These are phyloP conservation scores for Backusella mclennaniae DNA, from an alignment of 192 early-diverging fungal species.

Conservation along the genomic window DNA sequence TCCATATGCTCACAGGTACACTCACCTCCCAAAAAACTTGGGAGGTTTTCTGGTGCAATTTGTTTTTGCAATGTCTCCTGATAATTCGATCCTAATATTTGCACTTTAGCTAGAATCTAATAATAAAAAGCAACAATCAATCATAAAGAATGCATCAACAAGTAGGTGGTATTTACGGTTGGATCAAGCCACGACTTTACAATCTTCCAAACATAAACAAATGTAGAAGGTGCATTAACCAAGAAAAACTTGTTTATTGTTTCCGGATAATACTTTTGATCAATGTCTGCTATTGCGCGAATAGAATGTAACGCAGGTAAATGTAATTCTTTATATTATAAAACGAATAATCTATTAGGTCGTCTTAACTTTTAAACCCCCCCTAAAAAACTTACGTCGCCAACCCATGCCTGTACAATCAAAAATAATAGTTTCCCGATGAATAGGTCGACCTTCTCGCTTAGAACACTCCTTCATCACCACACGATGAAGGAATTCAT, in stretches of 20 bases:
- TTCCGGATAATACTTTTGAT: conserved; percentile 95
- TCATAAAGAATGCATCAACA: neutral
- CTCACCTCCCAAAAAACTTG: conserved; percentile 68
- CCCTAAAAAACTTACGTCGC: conserved; percentile 48
- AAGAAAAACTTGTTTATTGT: conserved; percentile 89
- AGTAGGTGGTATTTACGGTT: conserved; percentile 41
- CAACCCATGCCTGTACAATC: conserved; percentile 87
- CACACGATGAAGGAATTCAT: conserved; percentile 67
- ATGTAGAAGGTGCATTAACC: conserved; percentile 91
- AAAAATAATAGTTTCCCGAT: conserved; percentile 85
- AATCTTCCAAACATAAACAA: conserved; percentile 79
- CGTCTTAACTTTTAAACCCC: neutral
- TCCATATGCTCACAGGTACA: conserved; percentile 75
- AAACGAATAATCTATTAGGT: neutral
- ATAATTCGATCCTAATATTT: conserved; percentile 65
- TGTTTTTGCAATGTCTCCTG: conserved; percentile 56
- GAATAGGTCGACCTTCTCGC: conserved; percentile 62
- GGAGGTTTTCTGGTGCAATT: conserved; percentile 68
- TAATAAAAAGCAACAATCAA: neutral
- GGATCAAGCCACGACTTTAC: conserved; percentile 79
- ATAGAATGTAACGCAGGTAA: conserved; percentile 67
- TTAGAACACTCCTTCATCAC: conserved; percentile 79
- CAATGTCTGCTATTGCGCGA: conserved; percentile 74
- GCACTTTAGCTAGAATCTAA: conserved; percentile 53
- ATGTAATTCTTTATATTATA: conserved; percentile 50